Percentiles rank a stretch among this genome's conserved stretches.
phyloP scores from a whole-genome alignment of 345 rosid genomes.

The Streptanthus diversifolius region DNA sequence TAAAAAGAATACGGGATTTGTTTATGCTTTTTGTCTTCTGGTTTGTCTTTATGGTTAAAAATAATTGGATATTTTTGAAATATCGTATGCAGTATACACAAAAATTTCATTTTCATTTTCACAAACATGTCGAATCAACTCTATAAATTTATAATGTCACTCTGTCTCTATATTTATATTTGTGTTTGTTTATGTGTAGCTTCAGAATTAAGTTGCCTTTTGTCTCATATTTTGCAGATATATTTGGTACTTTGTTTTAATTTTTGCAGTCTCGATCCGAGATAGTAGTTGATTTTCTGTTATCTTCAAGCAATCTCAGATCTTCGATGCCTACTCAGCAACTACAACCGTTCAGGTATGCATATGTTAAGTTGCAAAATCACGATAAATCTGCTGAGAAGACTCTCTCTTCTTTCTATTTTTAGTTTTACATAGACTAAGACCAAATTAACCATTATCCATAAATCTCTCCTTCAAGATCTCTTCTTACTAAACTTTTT shows the following conservation, averaged over 20 bases:
- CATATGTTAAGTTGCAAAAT: conserved; percentile 19
- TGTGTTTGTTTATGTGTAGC: neutral
- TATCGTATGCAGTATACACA: neutral
- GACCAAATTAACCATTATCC: conserved; percentile 9
- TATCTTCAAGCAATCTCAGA: too few relatives aligned
- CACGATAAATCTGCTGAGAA: conserved; percentile 28
- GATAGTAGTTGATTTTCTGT: conserved; percentile 45
- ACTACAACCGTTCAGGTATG: conserved; percentile 45
- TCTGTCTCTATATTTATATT: neutral
- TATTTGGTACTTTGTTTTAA: conserved; percentile 8
- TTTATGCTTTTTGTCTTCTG: conserved; percentile 6
- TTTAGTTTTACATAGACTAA: conserved; percentile 16
- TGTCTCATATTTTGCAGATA: conserved; percentile 3
- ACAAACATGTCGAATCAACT: conserved; percentile 34
- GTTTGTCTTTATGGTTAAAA: conserved; percentile 16
- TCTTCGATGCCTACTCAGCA: conserved; percentile 43
- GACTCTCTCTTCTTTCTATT: conserved; percentile 25
- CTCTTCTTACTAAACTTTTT: conserved; percentile 13
- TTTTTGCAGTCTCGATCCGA: conserved; percentile 42
- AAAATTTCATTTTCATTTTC: too few relatives aligned
- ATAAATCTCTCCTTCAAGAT: conserved; percentile 23
- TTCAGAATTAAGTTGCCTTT: neutral
- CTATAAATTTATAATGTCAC: conserved; percentile 13
- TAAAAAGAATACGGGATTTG: conserved; percentile 16
- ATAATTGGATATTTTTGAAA: neutral